These are phyloP conservation scores for Ustilago shanxiensis DNA, from an alignment of 1,284 basidiomycete genomes.

Conservation along the genomic window DNA sequence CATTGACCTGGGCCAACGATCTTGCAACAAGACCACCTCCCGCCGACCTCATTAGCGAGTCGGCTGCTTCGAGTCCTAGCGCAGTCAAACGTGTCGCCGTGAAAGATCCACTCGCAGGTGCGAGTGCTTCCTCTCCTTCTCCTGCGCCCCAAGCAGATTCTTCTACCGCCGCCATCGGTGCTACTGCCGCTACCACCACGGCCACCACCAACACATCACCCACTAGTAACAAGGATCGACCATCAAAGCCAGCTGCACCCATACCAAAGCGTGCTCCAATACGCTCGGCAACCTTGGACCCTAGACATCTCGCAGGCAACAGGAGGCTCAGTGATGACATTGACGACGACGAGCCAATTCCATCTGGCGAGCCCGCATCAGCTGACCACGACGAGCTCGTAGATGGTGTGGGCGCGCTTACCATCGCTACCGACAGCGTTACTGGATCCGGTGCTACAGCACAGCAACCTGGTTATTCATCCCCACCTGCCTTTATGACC, in stretches of 20 bases:
- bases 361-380: constrained; percentile 17
- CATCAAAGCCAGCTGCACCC: constrained; percentile 20
- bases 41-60: constrained; percentile 19
- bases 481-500: constrained; percentile 25
- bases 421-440: constrained; percentile 23
- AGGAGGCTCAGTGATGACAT: constrained; percentile 15
- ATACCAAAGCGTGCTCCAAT: constrained; percentile 44
- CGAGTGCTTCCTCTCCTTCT: constrained; percentile 1
- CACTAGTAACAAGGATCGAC: constrained; percentile 11
- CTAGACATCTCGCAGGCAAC: constrained; percentile 33
- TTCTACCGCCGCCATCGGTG: background rate
- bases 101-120: constrained; percentile 1
- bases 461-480: constrained; percentile 21
- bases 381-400: constrained; percentile 24
- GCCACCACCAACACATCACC: constrained; percentile 8
- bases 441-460: constrained; percentile 2
- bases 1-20: constrained; percentile 41
- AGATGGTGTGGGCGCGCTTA: constrained; percentile 24
- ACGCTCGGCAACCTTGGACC: constrained; percentile 43
- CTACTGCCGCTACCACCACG: background rate
- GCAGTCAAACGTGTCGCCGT: constrained; percentile 28
- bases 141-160: constrained; percentile 8
- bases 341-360: constrained; percentile 9
- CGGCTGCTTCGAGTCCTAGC: constrained; percentile 25
- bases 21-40: constrained; percentile 14